phyloP scores from a whole-genome alignment of 2,329 filamentous ascomycete genomes.

The Ophiocordyceps robertsii region DNA sequence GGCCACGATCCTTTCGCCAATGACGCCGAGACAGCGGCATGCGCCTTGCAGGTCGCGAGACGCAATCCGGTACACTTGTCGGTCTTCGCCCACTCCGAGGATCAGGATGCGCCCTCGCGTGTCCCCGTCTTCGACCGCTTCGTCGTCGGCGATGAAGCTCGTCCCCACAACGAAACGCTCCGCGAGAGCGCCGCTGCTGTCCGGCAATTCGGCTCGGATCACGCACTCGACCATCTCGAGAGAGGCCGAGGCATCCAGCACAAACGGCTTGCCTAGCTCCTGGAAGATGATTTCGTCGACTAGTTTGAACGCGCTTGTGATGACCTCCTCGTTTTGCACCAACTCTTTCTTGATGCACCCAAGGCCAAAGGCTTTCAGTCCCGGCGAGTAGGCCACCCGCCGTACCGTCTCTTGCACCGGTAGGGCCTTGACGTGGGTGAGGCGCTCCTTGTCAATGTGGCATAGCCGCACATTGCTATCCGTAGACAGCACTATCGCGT shows the following conservation, averaged over 20 bases:
- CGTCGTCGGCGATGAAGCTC: conserved; percentile 55
- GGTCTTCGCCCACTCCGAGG: conserved; percentile 65
- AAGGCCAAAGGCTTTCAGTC: conserved; percentile 69
- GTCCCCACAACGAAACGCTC: conserved; percentile 92
- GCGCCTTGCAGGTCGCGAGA: conserved; percentile 62
- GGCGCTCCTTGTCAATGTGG: conserved; percentile 67
- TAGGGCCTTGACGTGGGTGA: conserved; percentile 76
- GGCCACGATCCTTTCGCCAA: conserved; percentile 68
- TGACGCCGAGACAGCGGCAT: conserved; percentile 64
- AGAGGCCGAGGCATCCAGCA: conserved; percentile 34
- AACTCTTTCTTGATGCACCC: conserved; percentile 72
- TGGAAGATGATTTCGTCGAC: conserved; percentile 86
- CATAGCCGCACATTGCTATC: conserved; percentile 65
- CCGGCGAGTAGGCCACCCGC: conserved; percentile 71
- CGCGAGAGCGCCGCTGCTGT: conserved; percentile 35
- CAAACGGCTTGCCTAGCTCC: conserved; percentile 55
- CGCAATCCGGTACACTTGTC: conserved; percentile 58
- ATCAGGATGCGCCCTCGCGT: conserved; percentile 65
- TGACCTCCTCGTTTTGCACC: conserved; percentile 54
- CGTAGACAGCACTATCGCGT: conserved; percentile 70
- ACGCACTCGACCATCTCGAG: conserved; percentile 75
- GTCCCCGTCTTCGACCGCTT: conserved; percentile 31
- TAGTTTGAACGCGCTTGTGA: conserved; percentile 72
- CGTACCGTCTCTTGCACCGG: conserved; percentile 72
- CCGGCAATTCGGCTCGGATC: conserved; percentile 60